Evolutionary conservation across 306 rosid genomes (phyloP), one percentile per base, ranked within the genome.

Genomic region (Cajanus cajan): DNA sequence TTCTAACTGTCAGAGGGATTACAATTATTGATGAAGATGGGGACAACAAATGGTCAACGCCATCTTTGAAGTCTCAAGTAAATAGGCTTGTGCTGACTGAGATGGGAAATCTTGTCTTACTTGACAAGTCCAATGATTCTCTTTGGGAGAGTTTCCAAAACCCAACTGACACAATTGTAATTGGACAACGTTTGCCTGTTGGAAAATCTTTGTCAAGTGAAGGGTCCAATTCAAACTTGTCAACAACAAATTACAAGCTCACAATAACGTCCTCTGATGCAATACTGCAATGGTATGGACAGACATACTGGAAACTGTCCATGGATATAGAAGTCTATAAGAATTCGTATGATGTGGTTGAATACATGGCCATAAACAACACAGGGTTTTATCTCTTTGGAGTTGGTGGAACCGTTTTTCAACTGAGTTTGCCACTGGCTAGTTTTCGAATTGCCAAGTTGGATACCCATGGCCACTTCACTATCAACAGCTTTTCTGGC

Each of bases 111-210:
- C 95, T 94, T 44, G 63, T 92, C 50, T 84, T 94, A 51, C 88
- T 89, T 67, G 97, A 90, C 79, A 73, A 61, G 25, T 85, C 71
- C 75, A 94, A 92, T 72, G 79, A 16, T 45, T 90, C 97, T 77
- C 89, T 94, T 34, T 94, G 98, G 98, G 98, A 94, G 77, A 94
- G 97, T 82, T 94, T 94, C 75, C 81, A 73, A 4, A 2, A 90
- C 80, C 97, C 98, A 44, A 94, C 97, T 0, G 98, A 94, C 80
- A 90, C 97, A n/a, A 78, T 90, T 80, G 97, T 94, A 44, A 76
- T 85, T 15, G 97, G 97, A 64, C 98, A 94, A 36, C 72, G 19
- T 19, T 81, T 94, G 62, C 84, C 86, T 4, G 88, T 78, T 18
- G 93, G 97, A 50, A 41, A 83, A 55, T 78, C 50, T 62, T 82